A percentile compares a stretch with the other conserved stretches of the same genome.
Evolutionary conservation across 139 green algal genomes (phyloP).

Genomic region (Pleodorina starrii): DNA sequence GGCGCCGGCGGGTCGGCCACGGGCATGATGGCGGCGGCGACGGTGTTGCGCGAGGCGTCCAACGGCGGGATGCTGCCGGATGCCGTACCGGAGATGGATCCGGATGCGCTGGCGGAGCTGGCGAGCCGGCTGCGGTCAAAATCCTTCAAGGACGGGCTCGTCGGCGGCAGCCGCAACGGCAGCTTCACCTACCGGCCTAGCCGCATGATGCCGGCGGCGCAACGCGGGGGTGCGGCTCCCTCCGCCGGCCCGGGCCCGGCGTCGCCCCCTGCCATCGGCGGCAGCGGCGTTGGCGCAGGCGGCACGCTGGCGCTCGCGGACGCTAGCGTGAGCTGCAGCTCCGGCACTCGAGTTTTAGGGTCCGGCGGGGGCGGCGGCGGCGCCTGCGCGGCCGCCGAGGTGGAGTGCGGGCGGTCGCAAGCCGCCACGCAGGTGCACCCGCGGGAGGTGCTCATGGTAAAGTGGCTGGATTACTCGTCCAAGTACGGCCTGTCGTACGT

Average conservation of each 20-base stretch:
- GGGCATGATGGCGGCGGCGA: background rate
- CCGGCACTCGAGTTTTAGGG: too few species aligned
- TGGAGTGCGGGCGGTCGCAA: background rate
- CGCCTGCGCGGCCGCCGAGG: too few species aligned
- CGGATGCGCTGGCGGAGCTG: constrained; percentile 23
- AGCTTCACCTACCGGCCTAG: constrained; percentile 25
- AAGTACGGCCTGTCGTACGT: constrained; percentile 46
- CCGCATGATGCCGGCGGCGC: constrained; percentile 42
- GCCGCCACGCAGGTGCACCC: background rate
- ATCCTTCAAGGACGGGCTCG: constrained; percentile 15
- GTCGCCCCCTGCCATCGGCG: too few species aligned
- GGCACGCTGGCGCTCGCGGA: too few species aligned
- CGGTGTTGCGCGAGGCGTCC: background rate
- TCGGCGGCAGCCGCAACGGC: constrained; percentile 21
- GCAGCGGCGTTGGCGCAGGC: too few species aligned
- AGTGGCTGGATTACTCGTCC: constrained; percentile 42
- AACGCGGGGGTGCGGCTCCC: too few species aligned
- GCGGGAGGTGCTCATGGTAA: constrained; percentile 34
- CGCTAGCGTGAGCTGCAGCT: too few species aligned
- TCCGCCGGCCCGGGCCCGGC: too few species aligned
- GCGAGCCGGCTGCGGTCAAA: constrained; percentile 8
- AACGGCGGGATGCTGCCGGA: background rate
- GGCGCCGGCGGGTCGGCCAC: background rate
- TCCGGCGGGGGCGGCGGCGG: too few species aligned
- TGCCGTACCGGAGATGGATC: constrained; percentile 12